Conservation (phyloP, 2,329 filamentous ascomycete genomes). For the Geosmithia putterillii region DNA sequence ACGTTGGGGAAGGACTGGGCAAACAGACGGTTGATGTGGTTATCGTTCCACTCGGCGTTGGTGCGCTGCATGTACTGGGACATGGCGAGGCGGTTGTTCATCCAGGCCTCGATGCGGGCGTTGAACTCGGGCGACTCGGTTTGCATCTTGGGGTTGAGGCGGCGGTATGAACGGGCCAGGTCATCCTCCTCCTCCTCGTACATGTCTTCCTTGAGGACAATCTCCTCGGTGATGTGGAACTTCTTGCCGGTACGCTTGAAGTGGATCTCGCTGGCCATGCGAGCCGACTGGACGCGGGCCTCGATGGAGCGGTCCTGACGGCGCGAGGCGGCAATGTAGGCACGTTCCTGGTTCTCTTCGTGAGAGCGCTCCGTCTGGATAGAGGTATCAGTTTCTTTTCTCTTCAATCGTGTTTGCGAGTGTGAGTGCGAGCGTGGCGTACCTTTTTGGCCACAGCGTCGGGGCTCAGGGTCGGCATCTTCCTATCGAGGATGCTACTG, state of each 20-base stretch:
- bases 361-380: conserved; percentile 60
- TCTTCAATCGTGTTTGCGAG: not conserved
- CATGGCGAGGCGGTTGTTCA: conserved; percentile 29
- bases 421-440: not conserved
- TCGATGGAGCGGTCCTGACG: conserved; percentile 79
- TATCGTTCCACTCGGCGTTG: conserved; percentile 26
- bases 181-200: conserved; percentile 92
- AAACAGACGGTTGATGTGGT: conserved; percentile 34
- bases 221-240: conserved; percentile 71
- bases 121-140: conserved; percentile 50
- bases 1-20: conserved; percentile 31
- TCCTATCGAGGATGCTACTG: not conserved
- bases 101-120: conserved; percentile 39
- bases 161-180: conserved; percentile 51
- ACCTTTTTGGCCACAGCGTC: not conserved
- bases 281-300: conserved; percentile 76
- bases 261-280: conserved; percentile 82
- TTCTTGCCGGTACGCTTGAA: conserved; percentile 75
- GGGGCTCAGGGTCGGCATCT: not conserved
- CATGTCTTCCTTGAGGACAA: conserved; percentile 86
- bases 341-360: conserved; percentile 74
- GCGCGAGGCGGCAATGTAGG: conserved; percentile 84
- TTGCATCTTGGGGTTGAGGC: conserved; percentile 49
- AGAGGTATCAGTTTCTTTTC: not conserved
- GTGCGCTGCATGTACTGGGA: conserved; percentile 23